Conservation (phyloP, 805 yeast species). For the Candida hispaniensis region DNA sequence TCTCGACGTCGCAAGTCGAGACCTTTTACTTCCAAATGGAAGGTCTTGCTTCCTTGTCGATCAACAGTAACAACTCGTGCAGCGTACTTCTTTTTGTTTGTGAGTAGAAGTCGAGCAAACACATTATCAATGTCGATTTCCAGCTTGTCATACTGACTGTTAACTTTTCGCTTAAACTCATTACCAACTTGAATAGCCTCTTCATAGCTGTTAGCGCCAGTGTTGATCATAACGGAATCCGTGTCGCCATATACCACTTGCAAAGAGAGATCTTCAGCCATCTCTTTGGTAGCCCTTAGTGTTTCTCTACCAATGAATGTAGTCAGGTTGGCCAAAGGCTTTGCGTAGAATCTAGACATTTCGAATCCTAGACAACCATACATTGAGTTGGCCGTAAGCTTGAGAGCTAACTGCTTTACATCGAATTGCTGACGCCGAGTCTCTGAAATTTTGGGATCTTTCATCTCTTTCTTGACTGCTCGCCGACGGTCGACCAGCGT, state of each 20-base stretch:
- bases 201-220: constrained; percentile 54
- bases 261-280: constrained; percentile 76
- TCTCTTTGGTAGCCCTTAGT: constrained; percentile 79
- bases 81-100: constrained; percentile 96
- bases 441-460: constrained; percentile 54
- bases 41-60: constrained; percentile 47
- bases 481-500: constrained; percentile 84
- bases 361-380: constrained; percentile 95
- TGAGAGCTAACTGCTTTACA: constrained; percentile 90
- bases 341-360: constrained; percentile 86
- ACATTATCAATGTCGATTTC: constrained; percentile 95
- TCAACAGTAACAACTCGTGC: constrained; percentile 58
- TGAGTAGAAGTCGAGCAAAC: constrained; percentile 70
- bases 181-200: constrained; percentile 80
- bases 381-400: constrained; percentile 98
- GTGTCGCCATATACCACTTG: constrained; percentile 96
- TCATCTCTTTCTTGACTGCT: constrained; percentile 78
- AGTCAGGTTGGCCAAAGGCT: constrained; percentile 89
- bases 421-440: constrained; percentile 72
- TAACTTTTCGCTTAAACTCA: constrained; percentile 72
- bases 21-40: constrained; percentile 81
- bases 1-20: constrained; percentile 96
- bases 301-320: constrained; percentile 94
- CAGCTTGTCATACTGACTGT: constrained; percentile 73
- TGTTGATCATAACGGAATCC: constrained; percentile 97